phyloP scores from a whole-genome alignment of 2,329 filamentous ascomycete genomes.

The Aspergillus novoparasiticus region DNA sequence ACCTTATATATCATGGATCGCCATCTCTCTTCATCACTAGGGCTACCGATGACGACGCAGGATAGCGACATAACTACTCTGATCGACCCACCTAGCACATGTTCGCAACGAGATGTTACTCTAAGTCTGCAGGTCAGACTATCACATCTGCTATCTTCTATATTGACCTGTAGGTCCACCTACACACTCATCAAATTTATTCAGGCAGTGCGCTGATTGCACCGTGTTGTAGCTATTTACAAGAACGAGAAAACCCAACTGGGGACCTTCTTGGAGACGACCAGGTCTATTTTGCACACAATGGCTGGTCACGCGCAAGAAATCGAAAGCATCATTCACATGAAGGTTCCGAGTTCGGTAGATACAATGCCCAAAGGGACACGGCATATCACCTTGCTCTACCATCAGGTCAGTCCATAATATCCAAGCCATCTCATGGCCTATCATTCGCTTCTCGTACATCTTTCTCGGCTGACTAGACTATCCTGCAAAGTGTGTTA shows the following conservation, averaged over 20 bases:
- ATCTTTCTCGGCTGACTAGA: background rate
- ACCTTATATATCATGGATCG: slow-evolving; percentile 46
- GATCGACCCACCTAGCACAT: slow-evolving; percentile 28
- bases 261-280: slow-evolving; percentile 40
- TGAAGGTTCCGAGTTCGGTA: slow-evolving; percentile 38
- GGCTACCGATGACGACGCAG: slow-evolving; percentile 42
- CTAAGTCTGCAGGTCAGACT: slow-evolving; percentile 41
- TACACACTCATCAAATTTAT: too few species aligned
- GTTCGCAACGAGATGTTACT: slow-evolving; percentile 32
- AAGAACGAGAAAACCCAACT: slow-evolving; percentile 39
- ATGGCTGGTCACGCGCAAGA: slow-evolving; percentile 44
- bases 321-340: slow-evolving; percentile 40
- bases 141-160: slow-evolving; percentile 39
- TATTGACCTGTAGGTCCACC: slow-evolving; percentile 37
- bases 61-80: slow-evolving; percentile 44
- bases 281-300: slow-evolving; percentile 38
- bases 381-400: slow-evolving; percentile 41
- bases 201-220: background rate
- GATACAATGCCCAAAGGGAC: slow-evolving; percentile 42
- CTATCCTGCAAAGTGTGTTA: slow-evolving; percentile 33
- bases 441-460: background rate
- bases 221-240: slow-evolving; percentile 34
- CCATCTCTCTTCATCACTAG: slow-evolving; percentile 44
- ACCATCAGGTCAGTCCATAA: slow-evolving; percentile 39
- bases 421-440: accelerated